A percentile compares a stretch with the other conserved stretches of the same genome.
These are phyloP conservation scores for Cicer cuneatum DNA, from an alignment of 306 rosid species.

Conservation along the genomic window DNA sequence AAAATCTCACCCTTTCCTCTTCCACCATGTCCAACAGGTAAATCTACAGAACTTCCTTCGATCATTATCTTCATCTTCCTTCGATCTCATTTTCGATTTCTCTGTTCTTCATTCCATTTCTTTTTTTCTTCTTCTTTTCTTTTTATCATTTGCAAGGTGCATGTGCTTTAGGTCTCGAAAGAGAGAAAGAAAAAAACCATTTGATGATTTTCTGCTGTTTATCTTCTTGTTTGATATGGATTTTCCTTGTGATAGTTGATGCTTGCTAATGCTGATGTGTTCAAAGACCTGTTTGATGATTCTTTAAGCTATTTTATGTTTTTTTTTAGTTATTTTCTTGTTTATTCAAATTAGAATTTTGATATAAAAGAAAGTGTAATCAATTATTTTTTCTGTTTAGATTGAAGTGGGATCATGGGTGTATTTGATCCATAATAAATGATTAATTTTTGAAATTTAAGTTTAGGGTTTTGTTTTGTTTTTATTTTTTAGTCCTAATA, in stretches of 20 bases:
- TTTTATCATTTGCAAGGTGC: neutral
- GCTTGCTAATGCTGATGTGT: neutral
- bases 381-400: neutral
- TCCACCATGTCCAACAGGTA: conserved; percentile 74
- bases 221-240: neutral
- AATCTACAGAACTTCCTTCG: neutral
- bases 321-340: neutral
- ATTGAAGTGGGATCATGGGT: neutral
- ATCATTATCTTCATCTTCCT: neutral
- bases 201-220: neutral
- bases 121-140: neutral
- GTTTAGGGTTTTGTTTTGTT: neutral
- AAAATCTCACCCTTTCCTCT: conserved; percentile 7
- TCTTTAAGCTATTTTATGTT: neutral
- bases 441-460: conserved; percentile 2
- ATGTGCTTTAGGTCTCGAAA: neutral
- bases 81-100: conserved; percentile 5
- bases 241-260: neutral
- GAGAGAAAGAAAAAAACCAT: no score
- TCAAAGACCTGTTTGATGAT: neutral
- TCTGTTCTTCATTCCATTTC: neutral
- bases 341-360: neutral
- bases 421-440: neutral
- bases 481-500: neutral
- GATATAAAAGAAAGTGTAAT: neutral